phyloP scores from a whole-genome alignment of 345 rosid genomes.

The Acer negundo region DNA sequence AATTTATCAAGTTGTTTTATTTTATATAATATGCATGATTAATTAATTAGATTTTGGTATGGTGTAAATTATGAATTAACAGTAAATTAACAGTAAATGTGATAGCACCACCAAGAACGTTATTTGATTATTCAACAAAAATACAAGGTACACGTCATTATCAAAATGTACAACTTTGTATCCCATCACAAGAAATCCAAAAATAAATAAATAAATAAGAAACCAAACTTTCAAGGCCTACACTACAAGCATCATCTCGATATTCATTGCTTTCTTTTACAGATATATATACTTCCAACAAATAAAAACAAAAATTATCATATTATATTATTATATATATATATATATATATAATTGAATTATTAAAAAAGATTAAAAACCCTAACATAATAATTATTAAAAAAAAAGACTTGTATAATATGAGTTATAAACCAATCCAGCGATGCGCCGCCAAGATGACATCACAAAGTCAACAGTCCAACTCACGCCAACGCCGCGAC shows the following conservation, averaged over 20 bases:
- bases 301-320: not conserved
- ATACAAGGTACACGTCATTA: too few relatives aligned
- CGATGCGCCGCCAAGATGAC: constrained; percentile 14
- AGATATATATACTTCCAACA: not conserved
- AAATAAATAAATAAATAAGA: not conserved
- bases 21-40: too few relatives aligned
- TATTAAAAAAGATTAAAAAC: not conserved
- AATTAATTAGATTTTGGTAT: too few relatives aligned
- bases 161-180: not conserved
- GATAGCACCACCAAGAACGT: not conserved
- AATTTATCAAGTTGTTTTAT: too few relatives aligned
- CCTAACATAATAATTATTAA: not conserved
- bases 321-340: too few relatives aligned
- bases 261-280: not conserved
- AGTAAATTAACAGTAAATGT: not conserved
- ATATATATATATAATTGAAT: not conserved
- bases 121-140: not conserved
- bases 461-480: constrained; percentile 22
- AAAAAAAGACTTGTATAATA: not conserved
- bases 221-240: not conserved
- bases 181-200: constrained; percentile 9
- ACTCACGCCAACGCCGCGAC: constrained; percentile 27
- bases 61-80: too few relatives aligned
- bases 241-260: not conserved
- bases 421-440: not conserved